Evolutionary conservation across 768 basidiomycete species (phyloP).

Genomic region (Macrolepiota albuminosa): DNA sequence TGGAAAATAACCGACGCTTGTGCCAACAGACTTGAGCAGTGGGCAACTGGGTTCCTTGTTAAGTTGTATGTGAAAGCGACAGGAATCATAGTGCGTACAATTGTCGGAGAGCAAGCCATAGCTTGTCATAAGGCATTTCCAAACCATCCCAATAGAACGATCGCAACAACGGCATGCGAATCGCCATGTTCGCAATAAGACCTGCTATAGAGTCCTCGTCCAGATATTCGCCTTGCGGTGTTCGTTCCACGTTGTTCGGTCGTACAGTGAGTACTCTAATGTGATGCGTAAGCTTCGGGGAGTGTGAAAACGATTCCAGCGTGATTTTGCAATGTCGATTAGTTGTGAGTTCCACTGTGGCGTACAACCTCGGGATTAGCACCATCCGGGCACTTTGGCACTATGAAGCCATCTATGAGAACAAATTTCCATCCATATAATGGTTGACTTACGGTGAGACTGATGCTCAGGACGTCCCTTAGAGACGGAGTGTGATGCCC

Average conservation of each 20-base stretch:
- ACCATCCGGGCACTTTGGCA: conserved; percentile 23
- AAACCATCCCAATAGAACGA: conserved; percentile 34
- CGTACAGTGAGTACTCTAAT: conserved; percentile 24
- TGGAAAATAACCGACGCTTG: conserved; percentile 28
- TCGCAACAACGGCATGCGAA: conserved; percentile 19
- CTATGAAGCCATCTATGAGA: conserved; percentile 15
- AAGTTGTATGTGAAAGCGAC: conserved; percentile 8
- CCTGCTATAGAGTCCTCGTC: conserved; percentile 26
- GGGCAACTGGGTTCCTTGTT: conserved; percentile 23
- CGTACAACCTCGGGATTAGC: conserved; percentile 26
- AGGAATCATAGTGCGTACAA: conserved; percentile 12
- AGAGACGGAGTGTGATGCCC: conserved; percentile 19
- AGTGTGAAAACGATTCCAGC: conserved; percentile 44
- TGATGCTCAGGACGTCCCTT: conserved; percentile 25
- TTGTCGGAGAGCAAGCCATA: conserved; percentile 30
- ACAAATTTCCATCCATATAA: background rate
- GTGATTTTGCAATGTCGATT: conserved; percentile 28
- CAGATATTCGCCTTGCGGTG: conserved; percentile 26
- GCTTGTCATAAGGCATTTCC: conserved; percentile 28
- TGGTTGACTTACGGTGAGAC: conserved; percentile 19
- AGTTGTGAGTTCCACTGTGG: conserved; percentile 28
- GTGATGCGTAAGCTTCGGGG: conserved; percentile 24
- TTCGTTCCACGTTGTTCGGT: conserved; percentile 31
- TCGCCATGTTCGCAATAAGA: conserved; percentile 23
- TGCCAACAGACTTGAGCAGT: conserved; percentile 28